Evolutionary conservation across 176 grass and related monocot species (phyloP).

Genomic region (maize (Zea mays)): DNA sequence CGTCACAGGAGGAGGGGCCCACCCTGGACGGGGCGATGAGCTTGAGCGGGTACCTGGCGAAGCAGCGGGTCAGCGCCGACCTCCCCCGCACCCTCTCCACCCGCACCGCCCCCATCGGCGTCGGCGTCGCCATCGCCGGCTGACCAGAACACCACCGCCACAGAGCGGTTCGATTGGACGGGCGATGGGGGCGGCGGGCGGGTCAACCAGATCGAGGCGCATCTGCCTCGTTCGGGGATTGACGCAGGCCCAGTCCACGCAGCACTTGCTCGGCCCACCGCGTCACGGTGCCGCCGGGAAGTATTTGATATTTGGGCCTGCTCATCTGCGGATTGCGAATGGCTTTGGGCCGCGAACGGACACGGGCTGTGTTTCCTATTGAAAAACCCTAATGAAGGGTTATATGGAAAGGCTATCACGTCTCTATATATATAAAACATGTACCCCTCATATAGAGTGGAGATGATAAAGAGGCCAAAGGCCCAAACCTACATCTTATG

Average conservation of each 20-base stretch:
- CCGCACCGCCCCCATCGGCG: constrained; percentile 53
- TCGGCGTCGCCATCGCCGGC: constrained; percentile 1
- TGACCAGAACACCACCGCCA: neutral
- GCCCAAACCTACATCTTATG: no score
- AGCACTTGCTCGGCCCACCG: neutral
- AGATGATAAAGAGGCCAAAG: no score
- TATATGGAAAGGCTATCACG: no score
- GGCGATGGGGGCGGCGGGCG: neutral
- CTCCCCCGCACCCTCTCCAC: constrained; percentile 78
- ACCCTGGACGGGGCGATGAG: constrained; percentile 87
- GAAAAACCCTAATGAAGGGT: no score
- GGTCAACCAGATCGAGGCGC: neutral
- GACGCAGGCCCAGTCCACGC: neutral
- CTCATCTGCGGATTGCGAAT: neutral
- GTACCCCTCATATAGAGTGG: no score
- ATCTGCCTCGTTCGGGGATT: neutral
- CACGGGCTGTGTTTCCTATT: neutral
- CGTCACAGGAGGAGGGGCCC: constrained; percentile 43
- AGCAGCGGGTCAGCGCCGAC: constrained; percentile 75
- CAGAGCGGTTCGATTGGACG: neutral
- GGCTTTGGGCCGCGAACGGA: neutral
- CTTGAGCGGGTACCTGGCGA: constrained; percentile 88
- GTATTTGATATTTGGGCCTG: neutral
- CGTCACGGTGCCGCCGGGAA: no score
- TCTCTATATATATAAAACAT: no score